Percentiles rank a stretch among this genome's conserved stretches.
phyloP scores from a whole-genome alignment of 2,329 filamentous ascomycete species.

The Echinosphaeria canescens region DNA sequence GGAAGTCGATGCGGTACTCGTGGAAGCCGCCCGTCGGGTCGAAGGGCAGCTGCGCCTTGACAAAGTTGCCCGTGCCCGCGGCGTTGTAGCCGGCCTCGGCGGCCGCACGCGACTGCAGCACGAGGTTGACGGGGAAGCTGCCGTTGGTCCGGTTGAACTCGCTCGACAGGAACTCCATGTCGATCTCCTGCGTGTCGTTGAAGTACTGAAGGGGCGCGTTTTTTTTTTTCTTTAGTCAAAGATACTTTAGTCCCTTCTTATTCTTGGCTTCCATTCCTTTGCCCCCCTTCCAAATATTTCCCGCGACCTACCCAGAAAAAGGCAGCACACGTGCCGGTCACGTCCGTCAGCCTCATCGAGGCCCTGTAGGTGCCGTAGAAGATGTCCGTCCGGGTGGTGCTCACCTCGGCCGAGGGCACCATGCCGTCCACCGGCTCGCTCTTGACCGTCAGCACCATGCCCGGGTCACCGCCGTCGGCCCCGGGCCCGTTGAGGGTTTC shows the following conservation, averaged over 20 bases:
- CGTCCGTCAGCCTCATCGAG: constrained; percentile 38
- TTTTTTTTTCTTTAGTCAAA: neutral
- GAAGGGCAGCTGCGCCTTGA: constrained; percentile 37
- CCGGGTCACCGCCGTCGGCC: constrained; percentile 19
- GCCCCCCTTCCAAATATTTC: too few relatives aligned
- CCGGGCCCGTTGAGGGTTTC: constrained; percentile 23
- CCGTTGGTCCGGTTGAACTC: constrained; percentile 30
- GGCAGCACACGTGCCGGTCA: constrained; percentile 49
- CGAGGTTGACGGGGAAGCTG: constrained; percentile 44
- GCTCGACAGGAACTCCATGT: constrained; percentile 56
- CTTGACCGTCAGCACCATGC: constrained; percentile 34
- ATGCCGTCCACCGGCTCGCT: constrained; percentile 20
- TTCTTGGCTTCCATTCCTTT: too few relatives aligned
- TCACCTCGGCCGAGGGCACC: constrained; percentile 42
- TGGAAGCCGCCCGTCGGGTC: constrained; percentile 43
- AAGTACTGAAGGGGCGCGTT: constrained; percentile 32
- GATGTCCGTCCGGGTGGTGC: constrained; percentile 36
- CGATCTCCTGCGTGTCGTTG: constrained; percentile 63
- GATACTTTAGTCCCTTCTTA: too few relatives aligned
- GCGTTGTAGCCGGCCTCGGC: constrained; percentile 39
- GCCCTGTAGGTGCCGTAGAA: constrained; percentile 50
- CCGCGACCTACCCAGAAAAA: constrained; percentile 56
- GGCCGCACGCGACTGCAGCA: constrained; percentile 47
- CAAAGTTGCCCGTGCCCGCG: constrained; percentile 31
- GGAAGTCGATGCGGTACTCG: constrained; percentile 64